Percentiles rank a stretch among this genome's conserved stretches.
Conservation (phyloP, 2,329 filamentous ascomycete genomes). For the Phyllosticta citrichinensis region DNA sequence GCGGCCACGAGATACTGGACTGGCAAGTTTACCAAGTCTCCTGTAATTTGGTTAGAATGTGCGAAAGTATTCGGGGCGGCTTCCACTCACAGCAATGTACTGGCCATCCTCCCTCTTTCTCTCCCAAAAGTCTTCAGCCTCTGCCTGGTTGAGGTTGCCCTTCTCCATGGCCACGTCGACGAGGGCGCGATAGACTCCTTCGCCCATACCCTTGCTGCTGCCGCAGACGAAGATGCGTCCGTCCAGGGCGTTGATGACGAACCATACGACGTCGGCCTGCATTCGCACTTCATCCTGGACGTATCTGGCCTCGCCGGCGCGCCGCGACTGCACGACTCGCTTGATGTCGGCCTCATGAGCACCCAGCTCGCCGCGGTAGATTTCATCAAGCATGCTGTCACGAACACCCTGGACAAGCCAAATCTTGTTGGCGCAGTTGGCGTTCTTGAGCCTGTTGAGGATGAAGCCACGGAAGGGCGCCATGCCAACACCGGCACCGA, state of each 20-base stretch:
- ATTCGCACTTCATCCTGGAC: constrained; percentile 90
- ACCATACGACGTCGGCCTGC: constrained; percentile 97
- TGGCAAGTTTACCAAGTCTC: neutral
- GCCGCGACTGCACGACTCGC: constrained; percentile 39
- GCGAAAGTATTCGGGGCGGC: neutral
- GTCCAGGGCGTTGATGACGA: constrained; percentile 91
- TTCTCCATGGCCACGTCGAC: constrained; percentile 88
- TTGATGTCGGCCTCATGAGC: constrained; percentile 60
- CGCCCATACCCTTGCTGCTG: constrained; percentile 92
- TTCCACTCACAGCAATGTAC: constrained; percentile 68
- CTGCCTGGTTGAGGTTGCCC: constrained; percentile 71
- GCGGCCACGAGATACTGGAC: neutral
- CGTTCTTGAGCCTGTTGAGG: constrained; percentile 82
- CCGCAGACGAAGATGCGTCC: constrained; percentile 95
- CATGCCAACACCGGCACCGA: constrained; percentile 92
- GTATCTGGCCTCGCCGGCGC: constrained; percentile 67
- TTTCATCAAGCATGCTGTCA: constrained; percentile 89
- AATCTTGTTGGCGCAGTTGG: constrained; percentile 95
- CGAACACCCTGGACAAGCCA: constrained; percentile 92
- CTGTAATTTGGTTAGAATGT: neutral
- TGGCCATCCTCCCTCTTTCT: constrained; percentile 87
- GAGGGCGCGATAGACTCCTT: constrained; percentile 81
- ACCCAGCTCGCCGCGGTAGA: constrained; percentile 94
- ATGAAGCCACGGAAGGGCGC: constrained; percentile 97
- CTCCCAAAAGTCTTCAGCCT: constrained; percentile 80